phyloP scores from a whole-genome alignment of 1,284 basidiomycete genomes.

The Coniferiporia sulphurascens region DNA sequence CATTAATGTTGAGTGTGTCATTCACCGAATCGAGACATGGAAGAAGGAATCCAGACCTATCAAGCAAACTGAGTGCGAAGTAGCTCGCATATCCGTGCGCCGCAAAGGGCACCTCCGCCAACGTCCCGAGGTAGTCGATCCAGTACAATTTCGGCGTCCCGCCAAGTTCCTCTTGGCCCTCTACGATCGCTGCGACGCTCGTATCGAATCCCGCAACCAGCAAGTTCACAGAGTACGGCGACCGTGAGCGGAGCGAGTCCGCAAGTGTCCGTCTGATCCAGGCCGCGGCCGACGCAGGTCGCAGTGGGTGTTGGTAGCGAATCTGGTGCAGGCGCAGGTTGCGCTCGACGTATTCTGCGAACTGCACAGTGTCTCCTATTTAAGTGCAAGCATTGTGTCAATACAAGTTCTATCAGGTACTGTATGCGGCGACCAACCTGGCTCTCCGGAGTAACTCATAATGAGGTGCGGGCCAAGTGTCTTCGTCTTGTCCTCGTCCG shows the following conservation, averaged over 20 bases:
- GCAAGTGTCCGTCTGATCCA: slow-evolving; percentile 94
- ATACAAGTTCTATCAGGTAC: background rate
- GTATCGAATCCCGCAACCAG: slow-evolving; percentile 92
- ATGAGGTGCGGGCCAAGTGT: slow-evolving; percentile 86
- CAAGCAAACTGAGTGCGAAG: slow-evolving; percentile 89
- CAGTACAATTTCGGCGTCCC: slow-evolving; percentile 82
- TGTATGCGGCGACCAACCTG: slow-evolving; percentile 45
- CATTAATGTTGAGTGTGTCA: slow-evolving; percentile 14
- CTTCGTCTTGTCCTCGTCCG: slow-evolving; percentile 97
- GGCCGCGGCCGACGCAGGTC: slow-evolving; percentile 85
- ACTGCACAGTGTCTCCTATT: slow-evolving; percentile 92
- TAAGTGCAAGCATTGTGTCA: background rate
- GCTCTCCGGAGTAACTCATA: slow-evolving; percentile 94
- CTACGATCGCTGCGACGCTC: slow-evolving; percentile 30
- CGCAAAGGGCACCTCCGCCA: slow-evolving; percentile 85
- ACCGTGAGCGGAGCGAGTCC: slow-evolving; percentile 82
- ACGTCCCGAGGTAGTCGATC: slow-evolving; percentile 94
- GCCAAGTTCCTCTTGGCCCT: slow-evolving; percentile 15
- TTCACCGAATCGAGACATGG: background rate
- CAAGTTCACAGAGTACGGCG: slow-evolving; percentile 89
- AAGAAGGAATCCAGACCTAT: slow-evolving; percentile 52
- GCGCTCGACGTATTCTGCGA: slow-evolving; percentile 94
- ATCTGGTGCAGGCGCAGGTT: slow-evolving; percentile 97
- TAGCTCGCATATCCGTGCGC: slow-evolving; percentile 96
- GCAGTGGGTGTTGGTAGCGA: slow-evolving; percentile 85